Evolutionary conservation across 108 stramenopile species (phyloP).

Genomic region (Pseudonitzschia multiseries): DNA sequence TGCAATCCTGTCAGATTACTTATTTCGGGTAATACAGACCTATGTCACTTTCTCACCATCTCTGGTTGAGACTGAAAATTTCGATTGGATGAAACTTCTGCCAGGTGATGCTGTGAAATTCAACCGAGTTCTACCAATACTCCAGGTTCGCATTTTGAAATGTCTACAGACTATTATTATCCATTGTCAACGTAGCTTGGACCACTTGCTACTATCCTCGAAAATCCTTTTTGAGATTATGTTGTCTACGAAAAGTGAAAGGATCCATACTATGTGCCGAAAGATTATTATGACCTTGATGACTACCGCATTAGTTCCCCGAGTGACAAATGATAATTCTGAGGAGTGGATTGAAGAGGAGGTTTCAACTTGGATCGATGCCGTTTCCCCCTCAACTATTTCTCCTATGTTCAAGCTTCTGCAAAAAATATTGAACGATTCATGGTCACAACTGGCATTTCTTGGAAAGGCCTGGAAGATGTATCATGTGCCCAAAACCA

Average conservation of each 20-base stretch:
- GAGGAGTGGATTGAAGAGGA: slow-evolving; percentile 17
- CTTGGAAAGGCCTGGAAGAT: slow-evolving; percentile 11
- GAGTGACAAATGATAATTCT: slow-evolving; percentile 4
- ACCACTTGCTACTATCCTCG: slow-evolving; percentile 13
- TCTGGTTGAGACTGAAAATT: slow-evolving; percentile 35
- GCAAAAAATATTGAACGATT: not conserved
- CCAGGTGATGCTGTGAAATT: slow-evolving; percentile 36
- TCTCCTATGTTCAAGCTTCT: slow-evolving; percentile 19
- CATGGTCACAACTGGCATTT: slow-evolving; percentile 1
- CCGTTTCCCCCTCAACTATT: slow-evolving; percentile 15
- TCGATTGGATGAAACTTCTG: slow-evolving; percentile 75
- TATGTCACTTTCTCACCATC: slow-evolving; percentile 43
- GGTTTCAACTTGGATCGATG: slow-evolving; percentile 41
- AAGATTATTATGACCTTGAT: slow-evolving; percentile 16
- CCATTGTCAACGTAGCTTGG: slow-evolving; percentile 5
- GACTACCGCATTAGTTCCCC: not conserved
- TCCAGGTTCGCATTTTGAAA: slow-evolving; percentile 22
- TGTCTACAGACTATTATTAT: slow-evolving; percentile 15
- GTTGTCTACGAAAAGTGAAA: slow-evolving; percentile 18
- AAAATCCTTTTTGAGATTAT: slow-evolving; percentile 31
- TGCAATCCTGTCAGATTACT: slow-evolving; percentile 19
- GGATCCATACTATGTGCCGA: not conserved
- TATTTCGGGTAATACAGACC: slow-evolving; percentile 34
- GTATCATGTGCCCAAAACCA: not conserved
- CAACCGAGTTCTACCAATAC: slow-evolving; percentile 3